Conservation (phyloP, 192 early-diverging fungal species). For the Pilobolus umbonatus region DNA sequence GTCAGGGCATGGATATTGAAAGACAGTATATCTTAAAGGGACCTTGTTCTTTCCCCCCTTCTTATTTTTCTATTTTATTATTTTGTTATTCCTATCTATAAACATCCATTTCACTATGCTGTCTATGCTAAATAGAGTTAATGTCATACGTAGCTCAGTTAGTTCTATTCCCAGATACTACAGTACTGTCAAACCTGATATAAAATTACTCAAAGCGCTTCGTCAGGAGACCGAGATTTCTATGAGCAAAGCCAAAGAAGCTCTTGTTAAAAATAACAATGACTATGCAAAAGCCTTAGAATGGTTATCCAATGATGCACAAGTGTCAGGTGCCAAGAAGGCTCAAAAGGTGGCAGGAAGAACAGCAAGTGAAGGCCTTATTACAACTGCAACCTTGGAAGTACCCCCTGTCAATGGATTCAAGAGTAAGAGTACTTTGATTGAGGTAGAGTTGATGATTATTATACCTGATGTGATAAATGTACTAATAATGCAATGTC, state of each 20-base stretch:
- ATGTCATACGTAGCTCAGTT: background rate
- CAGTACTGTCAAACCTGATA: conserved; percentile 34
- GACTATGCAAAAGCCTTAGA: conserved; percentile 71
- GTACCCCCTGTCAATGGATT: conserved; percentile 29
- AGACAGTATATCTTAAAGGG: too few relatives aligned
- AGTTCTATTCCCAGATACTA: background rate
- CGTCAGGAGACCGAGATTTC: conserved; percentile 74
- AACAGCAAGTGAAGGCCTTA: conserved; percentile 72
- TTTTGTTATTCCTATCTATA: too few relatives aligned
- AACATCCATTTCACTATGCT: too few relatives aligned
- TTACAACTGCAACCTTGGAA: conserved; percentile 61
- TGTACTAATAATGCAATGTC: too few relatives aligned
- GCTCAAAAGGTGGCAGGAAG: conserved; percentile 79
- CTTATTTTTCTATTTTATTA: too few relatives aligned
- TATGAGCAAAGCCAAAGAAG: conserved; percentile 86
- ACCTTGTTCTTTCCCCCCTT: too few relatives aligned
- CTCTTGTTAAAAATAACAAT: conserved; percentile 64
- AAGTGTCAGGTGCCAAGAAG: conserved; percentile 64
- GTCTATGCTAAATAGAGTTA: background rate
- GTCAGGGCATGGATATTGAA: too few relatives aligned
- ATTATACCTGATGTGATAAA: background rate
- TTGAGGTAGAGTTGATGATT: conserved; percentile 65
- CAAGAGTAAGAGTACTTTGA: conserved; percentile 50
- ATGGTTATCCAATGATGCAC: conserved; percentile 77
- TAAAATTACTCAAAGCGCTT: conserved; percentile 63